Conservation (phyloP, 2,329 filamentous ascomycete species). For the Aspergillus novofumigatus region DNA sequence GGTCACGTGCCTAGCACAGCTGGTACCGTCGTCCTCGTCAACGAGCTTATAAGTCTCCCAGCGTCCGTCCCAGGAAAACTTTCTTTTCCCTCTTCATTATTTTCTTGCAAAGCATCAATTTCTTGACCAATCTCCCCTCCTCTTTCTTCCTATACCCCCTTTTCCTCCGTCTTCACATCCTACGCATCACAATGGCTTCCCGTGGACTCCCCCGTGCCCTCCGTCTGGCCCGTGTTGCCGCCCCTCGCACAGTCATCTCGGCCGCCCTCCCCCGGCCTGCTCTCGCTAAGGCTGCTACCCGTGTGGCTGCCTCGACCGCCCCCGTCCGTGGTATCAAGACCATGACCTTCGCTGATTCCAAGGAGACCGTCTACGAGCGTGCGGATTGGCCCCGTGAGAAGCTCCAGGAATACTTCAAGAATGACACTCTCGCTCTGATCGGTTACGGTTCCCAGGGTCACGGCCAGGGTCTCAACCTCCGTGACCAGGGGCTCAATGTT, state of each 20-base stretch:
- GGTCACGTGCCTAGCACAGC: constrained; percentile 18
- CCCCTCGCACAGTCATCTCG: constrained; percentile 54
- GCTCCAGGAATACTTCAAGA: constrained; percentile 99
- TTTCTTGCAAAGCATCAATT: constrained; percentile 2
- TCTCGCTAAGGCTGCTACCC: constrained; percentile 43
- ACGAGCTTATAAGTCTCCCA: constrained; percentile 16
- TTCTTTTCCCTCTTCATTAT: constrained; percentile 1
- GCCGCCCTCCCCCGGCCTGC: constrained; percentile 50
- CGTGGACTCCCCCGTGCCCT: constrained; percentile 53
- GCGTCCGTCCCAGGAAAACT: background rate
- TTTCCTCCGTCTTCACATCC: constrained; percentile 10
- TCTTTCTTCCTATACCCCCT: constrained; percentile 9
- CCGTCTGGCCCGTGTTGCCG: constrained; percentile 55
- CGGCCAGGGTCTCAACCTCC: constrained; percentile 98
- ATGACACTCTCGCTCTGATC: constrained; percentile 98
- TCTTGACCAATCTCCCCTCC: constrained; percentile 8
- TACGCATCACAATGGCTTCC: constrained; percentile 41
- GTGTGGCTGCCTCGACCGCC: constrained; percentile 43
- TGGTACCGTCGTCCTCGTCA: constrained; percentile 8
- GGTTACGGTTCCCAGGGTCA: constrained; percentile 98
- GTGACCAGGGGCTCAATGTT: constrained; percentile 99
- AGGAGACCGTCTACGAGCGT: constrained; percentile 96
- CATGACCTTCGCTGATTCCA: constrained; percentile 93
- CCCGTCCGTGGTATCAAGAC: constrained; percentile 83
- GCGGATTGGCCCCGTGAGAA: constrained; percentile 98